These are phyloP conservation scores for Yamadazyma philogaea DNA, from an alignment of 805 yeast species.

Conservation along the genomic window DNA sequence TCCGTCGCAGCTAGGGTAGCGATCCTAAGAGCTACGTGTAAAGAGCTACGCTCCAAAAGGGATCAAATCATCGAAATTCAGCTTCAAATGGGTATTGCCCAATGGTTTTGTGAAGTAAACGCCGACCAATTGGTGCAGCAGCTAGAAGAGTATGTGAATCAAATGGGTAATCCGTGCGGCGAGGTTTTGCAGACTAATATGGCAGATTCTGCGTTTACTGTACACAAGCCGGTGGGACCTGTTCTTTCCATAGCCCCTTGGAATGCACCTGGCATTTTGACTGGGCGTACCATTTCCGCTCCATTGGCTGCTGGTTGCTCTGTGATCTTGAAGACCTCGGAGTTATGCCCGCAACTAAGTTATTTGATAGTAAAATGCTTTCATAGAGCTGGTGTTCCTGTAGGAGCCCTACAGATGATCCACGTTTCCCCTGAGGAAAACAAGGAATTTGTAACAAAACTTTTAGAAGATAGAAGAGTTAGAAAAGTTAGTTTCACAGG, in stretches of 20 bases:
- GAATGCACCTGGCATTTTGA: conserved; percentile 47
- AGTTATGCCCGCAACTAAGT: conserved; percentile 33
- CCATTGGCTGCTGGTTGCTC: conserved; percentile 52
- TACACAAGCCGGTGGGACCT: conserved; percentile 43
- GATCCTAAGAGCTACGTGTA: conserved; percentile 20
- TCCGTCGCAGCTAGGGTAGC: conserved; percentile 16
- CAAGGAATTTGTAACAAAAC: conserved; percentile 8
- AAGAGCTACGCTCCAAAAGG: conserved; percentile 14
- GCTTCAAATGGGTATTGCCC: conserved; percentile 32
- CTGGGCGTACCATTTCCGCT: conserved; percentile 37
- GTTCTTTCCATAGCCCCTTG: conserved; percentile 46
- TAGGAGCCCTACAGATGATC: conserved; percentile 32
- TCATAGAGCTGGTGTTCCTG: conserved; percentile 39
- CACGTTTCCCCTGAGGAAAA: conserved; percentile 27
- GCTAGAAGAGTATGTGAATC: conserved; percentile 25
- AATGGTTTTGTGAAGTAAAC: conserved; percentile 36
- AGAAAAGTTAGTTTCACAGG: conserved; percentile 47
- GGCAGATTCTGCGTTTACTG: conserved; percentile 24
- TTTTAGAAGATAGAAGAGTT: conserved; percentile 27
- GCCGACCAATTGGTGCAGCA: conserved; percentile 26
- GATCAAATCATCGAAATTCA: conserved; percentile 18
- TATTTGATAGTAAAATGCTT: conserved; percentile 32
- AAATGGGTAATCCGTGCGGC: conserved; percentile 21
- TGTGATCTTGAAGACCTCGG: conserved; percentile 41
- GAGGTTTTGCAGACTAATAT: conserved; percentile 7